Evolutionary conservation across 2,329 filamentous ascomycete genomes (phyloP), one percentile per base, ranked within the genome.

Genomic region (Dactylellina drechsleri): DNA sequence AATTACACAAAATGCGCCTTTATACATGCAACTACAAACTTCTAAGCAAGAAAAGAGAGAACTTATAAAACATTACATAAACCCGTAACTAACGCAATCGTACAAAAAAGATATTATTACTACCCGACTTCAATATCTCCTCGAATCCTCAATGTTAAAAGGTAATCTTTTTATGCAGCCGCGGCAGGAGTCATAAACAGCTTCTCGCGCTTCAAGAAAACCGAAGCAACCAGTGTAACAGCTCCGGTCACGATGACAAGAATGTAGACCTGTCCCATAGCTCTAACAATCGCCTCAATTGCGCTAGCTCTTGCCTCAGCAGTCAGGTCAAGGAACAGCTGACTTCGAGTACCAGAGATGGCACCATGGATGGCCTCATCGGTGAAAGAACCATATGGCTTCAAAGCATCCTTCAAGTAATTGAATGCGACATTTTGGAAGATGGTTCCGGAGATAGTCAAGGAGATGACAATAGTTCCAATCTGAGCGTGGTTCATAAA

Each of bases 401-500:
- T 80, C 10, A 82, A 64, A 6, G 81, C 65, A 0, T 59, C 72
- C 0, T 68, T 40, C n/a, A 84, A 80, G 1, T 78, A 77, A 0
- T 78, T 77, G 40, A 81, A 77, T 0, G 79, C 77, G 15, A 78
- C 76, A 56, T 83, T 83, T 43, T 83, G 77, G 79, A 83, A 84
- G 15, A 83, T 79, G 0, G 78, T 78, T 49, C 82, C 83, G 3
- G 82, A 81, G 45, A 83, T 83, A 0, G 82, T 80, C 4, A 83
- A 77, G 0, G 81, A 79, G 71, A 83, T 81, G 0, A 82, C 81
- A 12, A 81, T 78, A 5, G 82, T 82, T 5, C 77, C 77, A 2
- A 83, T 77, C 71, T 83, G 82, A 0, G 80, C 81, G 31, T 80
- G 80, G 8, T 80, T 82, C 52, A 83, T 83, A 77, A 82, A 83